A percentile compares a stretch with the other conserved stretches of the same genome.
These are phyloP conservation scores for Salvia hispanica DNA, from an alignment of 257 asterid genomes.

Conservation along the genomic window DNA sequence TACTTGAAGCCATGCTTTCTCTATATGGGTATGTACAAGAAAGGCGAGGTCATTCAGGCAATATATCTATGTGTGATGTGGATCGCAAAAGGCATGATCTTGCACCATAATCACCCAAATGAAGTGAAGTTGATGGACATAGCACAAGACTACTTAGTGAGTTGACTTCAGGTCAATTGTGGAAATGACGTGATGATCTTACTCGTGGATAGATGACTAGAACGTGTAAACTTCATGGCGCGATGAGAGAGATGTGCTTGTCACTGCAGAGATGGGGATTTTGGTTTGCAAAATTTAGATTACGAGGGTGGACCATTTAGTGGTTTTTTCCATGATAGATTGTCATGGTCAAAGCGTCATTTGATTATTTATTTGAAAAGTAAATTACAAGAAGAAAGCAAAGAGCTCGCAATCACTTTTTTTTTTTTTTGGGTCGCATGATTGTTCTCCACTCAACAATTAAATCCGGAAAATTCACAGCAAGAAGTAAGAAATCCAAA, in stretches of 20 bases:
- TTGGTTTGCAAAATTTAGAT: not conserved
- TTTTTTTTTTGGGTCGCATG: too few species aligned
- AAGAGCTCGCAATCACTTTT: too few species aligned
- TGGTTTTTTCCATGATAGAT: not conserved
- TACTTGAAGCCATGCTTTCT: not conserved
- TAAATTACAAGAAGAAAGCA: not conserved
- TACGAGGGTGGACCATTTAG: not conserved
- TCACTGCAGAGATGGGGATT: not conserved
- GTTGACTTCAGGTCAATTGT: constrained; percentile 28
- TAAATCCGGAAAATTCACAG: too few species aligned
- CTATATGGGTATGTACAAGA: not conserved
- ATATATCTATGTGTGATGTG: not conserved
- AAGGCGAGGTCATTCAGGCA: not conserved
- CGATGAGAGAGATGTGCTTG: constrained; percentile 2
- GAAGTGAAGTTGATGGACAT: not conserved
- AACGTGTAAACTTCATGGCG: constrained; percentile 22
- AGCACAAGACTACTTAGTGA: not conserved
- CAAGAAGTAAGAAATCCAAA: too few species aligned
- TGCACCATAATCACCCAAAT: not conserved
- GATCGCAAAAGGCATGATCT: constrained; percentile 27
- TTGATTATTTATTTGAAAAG: not conserved
- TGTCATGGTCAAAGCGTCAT: not conserved
- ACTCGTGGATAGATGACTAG: not conserved
- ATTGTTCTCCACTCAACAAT: too few species aligned
- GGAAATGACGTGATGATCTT: not conserved